phyloP scores from a whole-genome alignment of 192 early-diverging fungal species.

The Backusella liffmaniae region DNA sequence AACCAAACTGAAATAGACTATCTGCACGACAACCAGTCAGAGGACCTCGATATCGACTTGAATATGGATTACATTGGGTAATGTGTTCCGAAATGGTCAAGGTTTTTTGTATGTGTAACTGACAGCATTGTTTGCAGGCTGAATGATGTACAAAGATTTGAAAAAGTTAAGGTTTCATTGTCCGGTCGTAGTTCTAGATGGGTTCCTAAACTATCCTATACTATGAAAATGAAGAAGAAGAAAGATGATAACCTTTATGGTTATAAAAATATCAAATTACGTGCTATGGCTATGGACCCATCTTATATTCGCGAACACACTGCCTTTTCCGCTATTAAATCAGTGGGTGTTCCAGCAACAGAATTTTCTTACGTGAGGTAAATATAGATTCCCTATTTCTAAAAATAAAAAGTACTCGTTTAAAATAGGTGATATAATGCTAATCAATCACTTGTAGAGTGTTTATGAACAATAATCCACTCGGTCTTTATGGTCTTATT shows the following conservation, averaged over 20 bases:
- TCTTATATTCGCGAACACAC: constrained; percentile 10
- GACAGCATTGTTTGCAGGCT: neutral
- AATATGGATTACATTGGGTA: constrained; percentile 18
- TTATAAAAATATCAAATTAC: neutral
- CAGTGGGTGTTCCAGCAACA: neutral
- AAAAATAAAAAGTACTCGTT: neutral
- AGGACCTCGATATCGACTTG: neutral
- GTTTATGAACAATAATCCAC: constrained; percentile 1
- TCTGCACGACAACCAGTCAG: neutral
- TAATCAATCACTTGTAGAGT: constrained; percentile 10
- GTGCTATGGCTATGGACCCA: constrained; percentile 9
- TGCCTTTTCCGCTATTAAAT: neutral
- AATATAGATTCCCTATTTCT: neutral
- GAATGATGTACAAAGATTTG: neutral
- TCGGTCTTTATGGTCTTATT: constrained; percentile 11
- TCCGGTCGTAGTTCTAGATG: constrained; percentile 19
- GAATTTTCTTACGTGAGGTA: constrained; percentile 5
- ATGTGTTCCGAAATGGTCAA: neutral
- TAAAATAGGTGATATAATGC: neutral
- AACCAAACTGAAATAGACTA: neutral
- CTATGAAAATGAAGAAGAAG: constrained; percentile 3
- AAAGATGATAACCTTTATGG: neutral
- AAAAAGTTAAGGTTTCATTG: neutral
- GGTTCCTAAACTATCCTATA: constrained; percentile 16
- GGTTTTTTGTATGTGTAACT: neutral